Evolutionary conservation across 495 filamentous ascomycete species (phyloP).

Genomic region (Xanthoparmelia taractica): DNA sequence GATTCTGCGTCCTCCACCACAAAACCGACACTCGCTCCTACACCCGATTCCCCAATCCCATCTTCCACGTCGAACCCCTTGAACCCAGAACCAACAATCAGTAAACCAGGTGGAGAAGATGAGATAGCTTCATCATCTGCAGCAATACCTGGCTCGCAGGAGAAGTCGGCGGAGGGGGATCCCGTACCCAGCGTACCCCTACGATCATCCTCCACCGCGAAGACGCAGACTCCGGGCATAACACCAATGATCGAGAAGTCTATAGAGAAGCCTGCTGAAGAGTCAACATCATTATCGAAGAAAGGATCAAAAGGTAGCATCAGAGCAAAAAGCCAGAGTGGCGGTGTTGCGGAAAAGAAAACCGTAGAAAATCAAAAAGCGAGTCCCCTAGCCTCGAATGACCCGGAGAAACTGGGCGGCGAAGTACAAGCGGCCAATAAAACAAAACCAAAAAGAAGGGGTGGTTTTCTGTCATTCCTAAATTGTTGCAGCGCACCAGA

Average conservation of each 20-base stretch:
- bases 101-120: not conserved
- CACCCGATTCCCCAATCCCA: constrained; percentile 7
- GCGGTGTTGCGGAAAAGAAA: constrained; percentile 59
- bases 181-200: constrained; percentile 48
- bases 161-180: constrained; percentile 7
- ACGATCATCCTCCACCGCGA: constrained; percentile 58
- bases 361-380: constrained; percentile 42
- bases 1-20: constrained; percentile 16
- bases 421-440: constrained; percentile 25
- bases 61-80: constrained; percentile 9
- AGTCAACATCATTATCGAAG: constrained; percentile 51
- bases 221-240: constrained; percentile 50
- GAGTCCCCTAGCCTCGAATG: constrained; percentile 28
- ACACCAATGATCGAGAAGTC: constrained; percentile 60
- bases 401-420: constrained; percentile 28
- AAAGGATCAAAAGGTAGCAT: constrained; percentile 63
- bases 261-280: constrained; percentile 56
- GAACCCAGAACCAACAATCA: not conserved
- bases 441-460: constrained; percentile 55
- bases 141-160: constrained; percentile 8
- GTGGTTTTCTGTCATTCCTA: constrained; percentile 62
- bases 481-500: constrained; percentile 70
- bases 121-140: not conserved
- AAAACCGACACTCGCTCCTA: constrained; percentile 11
- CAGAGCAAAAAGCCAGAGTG: constrained; percentile 56